Evolutionary conservation across 345 rosid species (phyloP), one percentile per base, ranked within the genome.

Genomic region (Citrus maxima): DNA sequence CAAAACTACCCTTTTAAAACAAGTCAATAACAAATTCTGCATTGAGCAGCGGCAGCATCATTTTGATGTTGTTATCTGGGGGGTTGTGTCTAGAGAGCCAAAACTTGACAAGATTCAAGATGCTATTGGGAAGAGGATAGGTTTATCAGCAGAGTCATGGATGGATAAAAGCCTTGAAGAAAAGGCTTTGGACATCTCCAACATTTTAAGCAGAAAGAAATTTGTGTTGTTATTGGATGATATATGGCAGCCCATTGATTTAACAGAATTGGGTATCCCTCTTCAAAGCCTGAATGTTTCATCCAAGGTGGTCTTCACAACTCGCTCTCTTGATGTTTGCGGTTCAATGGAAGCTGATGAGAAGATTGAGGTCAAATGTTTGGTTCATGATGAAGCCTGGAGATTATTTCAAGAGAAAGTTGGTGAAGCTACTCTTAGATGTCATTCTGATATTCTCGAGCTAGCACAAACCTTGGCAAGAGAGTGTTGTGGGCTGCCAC

Each of bases 61-160:
- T 14, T 77, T 67, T 68, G 74, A 37, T n/a, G 27, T 77, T 55
- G 79, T 67, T n/a, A 71, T 71, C 34, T 71, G 75, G 63, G 62
- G 22, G 4, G 40, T 32, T 34, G 75, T 71, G 28, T 71, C 75
- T 18, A 71, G 35, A 18, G 75, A 71, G 8, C 35, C 34, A 60
- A 38, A 71, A 22, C 28, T 21, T 9, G 62, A 54, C 22, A 71
- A 54, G 40, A 71, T 71, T 27, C 75, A 71, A 55, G 63, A 71
- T 9, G 56, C 10, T 12, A 71, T 71, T 9, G 75, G 62, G 19
- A 71, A 30, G 37, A 71, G 35, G 75, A 51, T 54, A 51, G 76
- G 66, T 34, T 12, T 58, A 16, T 73, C 46, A n/a, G 66, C 60
- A 22, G 66, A 73, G 25, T 21, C 22, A 3, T 73, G 76, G 76